phyloP scores from a whole-genome alignment of 2,329 filamentous ascomycete genomes.

The Pestalotiopsis sp. region DNA sequence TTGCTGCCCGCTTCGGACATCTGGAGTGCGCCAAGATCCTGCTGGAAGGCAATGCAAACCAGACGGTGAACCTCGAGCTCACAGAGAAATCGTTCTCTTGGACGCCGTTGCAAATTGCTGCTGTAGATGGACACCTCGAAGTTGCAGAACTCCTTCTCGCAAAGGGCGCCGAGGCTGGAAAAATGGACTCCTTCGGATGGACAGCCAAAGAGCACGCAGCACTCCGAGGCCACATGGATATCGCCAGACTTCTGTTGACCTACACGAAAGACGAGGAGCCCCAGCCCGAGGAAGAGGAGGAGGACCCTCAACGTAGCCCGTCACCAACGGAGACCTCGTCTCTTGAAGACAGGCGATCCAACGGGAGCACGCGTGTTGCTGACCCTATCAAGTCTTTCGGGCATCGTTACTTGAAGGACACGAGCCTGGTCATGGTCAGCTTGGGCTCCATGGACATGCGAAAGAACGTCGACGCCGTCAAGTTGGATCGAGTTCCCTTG shows the following conservation, averaged over 20 bases:
- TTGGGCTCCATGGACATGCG: slow-evolving; percentile 93
- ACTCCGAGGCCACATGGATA: slow-evolving; percentile 80
- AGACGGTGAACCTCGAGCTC: slow-evolving; percentile 76
- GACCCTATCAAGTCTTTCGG: slow-evolving; percentile 94
- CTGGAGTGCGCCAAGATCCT: slow-evolving; percentile 77
- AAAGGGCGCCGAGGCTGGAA: slow-evolving; percentile 74
- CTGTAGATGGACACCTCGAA: slow-evolving; percentile 79
- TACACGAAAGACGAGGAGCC: slow-evolving; percentile 39
- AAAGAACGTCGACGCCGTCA: slow-evolving; percentile 78
- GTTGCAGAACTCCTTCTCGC: slow-evolving; percentile 77
- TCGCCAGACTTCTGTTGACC: slow-evolving; percentile 68
- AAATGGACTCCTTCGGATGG: slow-evolving; percentile 86
- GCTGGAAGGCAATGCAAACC: slow-evolving; percentile 66
- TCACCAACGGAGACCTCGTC: slow-evolving; percentile 58
- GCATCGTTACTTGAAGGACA: slow-evolving; percentile 87
- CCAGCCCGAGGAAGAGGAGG: slow-evolving; percentile 29
- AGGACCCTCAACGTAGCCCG: slow-evolving; percentile 29
- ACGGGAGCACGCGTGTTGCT: slow-evolving; percentile 50
- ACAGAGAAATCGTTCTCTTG: slow-evolving; percentile 84
- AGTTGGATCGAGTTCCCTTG: slow-evolving; percentile 83
- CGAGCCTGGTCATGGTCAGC: slow-evolving; percentile 88
- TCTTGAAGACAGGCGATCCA: slow-evolving; percentile 59
- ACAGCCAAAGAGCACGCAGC: slow-evolving; percentile 91
- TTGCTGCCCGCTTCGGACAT: slow-evolving; percentile 88
- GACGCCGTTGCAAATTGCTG: slow-evolving; percentile 93